A percentile compares a stretch with the other conserved stretches of the same genome.
Evolutionary conservation across 2,329 filamentous ascomycete species (phyloP).

Genomic region (Oidium heveae): DNA sequence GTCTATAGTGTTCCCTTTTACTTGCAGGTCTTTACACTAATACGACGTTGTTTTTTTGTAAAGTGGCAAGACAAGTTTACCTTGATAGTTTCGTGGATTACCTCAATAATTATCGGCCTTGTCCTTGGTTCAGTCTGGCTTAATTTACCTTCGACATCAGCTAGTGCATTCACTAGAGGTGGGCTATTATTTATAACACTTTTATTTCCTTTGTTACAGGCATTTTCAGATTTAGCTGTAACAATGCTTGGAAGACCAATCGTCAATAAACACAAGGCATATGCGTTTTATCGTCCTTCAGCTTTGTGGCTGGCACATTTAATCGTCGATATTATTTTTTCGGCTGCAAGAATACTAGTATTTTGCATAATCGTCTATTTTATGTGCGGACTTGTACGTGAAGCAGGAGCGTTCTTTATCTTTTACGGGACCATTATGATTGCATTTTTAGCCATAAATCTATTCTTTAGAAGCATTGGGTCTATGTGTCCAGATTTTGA

Average conservation of each 20-base stretch:
- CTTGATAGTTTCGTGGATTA: constrained; percentile 47
- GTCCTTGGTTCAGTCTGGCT: constrained; percentile 61
- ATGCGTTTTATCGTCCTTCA: constrained; percentile 60
- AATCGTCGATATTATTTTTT: constrained; percentile 50
- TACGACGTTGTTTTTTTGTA: constrained; percentile 62
- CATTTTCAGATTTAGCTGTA: constrained; percentile 50
- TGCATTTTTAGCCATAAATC: constrained; percentile 46
- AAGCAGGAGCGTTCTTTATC: constrained; percentile 53
- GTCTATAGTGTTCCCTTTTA: constrained; percentile 70
- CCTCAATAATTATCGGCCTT: constrained; percentile 47
- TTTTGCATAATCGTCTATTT: constrained; percentile 61
- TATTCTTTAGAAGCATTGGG: constrained; percentile 53
- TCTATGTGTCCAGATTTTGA: constrained; percentile 61
- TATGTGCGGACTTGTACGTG: constrained; percentile 43
- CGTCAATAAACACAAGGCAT: constrained; percentile 64
- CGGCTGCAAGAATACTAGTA: constrained; percentile 41
- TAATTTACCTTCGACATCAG: constrained; percentile 35
- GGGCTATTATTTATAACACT: constrained; percentile 60
- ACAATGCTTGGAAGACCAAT: constrained; percentile 56
- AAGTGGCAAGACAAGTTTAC: constrained; percentile 70
- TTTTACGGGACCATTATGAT: constrained; percentile 47
- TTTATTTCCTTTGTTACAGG: constrained; percentile 70
- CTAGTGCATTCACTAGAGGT: constrained; percentile 56
- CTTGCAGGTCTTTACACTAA: constrained; percentile 57
- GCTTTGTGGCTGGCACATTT: constrained; percentile 69